Evolutionary conservation across 2,329 filamentous ascomycete genomes (phyloP).

Genomic region (Sphaerulina musiva): DNA sequence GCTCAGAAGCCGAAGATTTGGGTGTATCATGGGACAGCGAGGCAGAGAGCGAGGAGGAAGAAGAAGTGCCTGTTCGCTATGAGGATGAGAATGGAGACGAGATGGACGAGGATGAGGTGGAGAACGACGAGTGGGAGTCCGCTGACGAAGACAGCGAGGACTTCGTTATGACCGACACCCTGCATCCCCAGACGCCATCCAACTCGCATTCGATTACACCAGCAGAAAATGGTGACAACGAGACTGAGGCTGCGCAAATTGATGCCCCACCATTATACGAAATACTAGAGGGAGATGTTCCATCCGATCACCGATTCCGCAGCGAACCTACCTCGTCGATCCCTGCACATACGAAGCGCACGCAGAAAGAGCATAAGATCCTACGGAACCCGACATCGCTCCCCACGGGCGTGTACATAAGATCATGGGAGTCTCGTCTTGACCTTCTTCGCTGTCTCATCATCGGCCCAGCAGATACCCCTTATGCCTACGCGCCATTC

Average conservation of each 20-base stretch:
- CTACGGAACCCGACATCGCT: slow-evolving; percentile 43
- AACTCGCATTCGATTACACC: slow-evolving; percentile 23
- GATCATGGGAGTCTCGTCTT: slow-evolving; percentile 54
- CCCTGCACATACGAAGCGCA: slow-evolving; percentile 42
- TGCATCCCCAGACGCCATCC: slow-evolving; percentile 19
- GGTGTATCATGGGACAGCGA: slow-evolving; percentile 30
- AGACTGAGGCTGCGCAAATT: not conserved
- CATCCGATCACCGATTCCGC: slow-evolving; percentile 41
- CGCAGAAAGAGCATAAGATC: slow-evolving; percentile 55
- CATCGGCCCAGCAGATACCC: slow-evolving; percentile 53
- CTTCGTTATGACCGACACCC: slow-evolving; percentile 22
- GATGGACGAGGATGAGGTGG: slow-evolving; percentile 39
- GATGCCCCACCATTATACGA: slow-evolving; percentile 22
- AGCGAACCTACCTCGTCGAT: slow-evolving; percentile 20
- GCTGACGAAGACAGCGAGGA: slow-evolving; percentile 27
- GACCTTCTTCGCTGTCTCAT: slow-evolving; percentile 55
- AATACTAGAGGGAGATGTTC: slow-evolving; percentile 40
- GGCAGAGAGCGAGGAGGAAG: slow-evolving; percentile 26
- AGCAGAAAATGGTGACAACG: slow-evolving; percentile 2
- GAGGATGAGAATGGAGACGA: slow-evolving; percentile 41
- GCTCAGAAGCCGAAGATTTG: slow-evolving; percentile 33
- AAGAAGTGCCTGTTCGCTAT: slow-evolving; percentile 26
- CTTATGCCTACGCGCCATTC: slow-evolving; percentile 56
- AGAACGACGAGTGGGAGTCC: slow-evolving; percentile 40
- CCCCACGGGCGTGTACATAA: slow-evolving; percentile 51